Evolutionary conservation across 768 basidiomycete genomes (phyloP), one percentile per base, ranked within the genome.

Genomic region (Porpolomopsis calyptriformis): DNA sequence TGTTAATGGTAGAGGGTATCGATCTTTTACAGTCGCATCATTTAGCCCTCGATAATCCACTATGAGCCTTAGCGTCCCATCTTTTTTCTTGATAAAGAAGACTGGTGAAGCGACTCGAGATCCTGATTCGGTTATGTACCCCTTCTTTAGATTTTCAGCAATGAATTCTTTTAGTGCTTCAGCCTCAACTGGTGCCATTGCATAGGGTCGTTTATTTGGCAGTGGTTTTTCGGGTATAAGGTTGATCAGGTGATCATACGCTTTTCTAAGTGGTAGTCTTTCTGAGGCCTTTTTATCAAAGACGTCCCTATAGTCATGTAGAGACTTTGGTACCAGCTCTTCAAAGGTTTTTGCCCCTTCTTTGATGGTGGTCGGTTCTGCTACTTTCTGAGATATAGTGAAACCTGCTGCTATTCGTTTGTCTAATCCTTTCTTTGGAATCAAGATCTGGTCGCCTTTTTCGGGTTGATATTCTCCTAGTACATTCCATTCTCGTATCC

Each of bases 1-100:
- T 14, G 29, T 7, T 14, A 31, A 7, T 31, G 59, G 58, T 50
- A 64, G 46, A 24, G 61, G 61, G 52, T 60, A 62, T 10, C 49
- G 45, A 43, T 63, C 57, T 39, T 54, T 60, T 23, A 50, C 49
- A 7, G 55, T 60, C 29, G 41, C 34, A 8, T 43, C 26, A 37
- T 72, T 73, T 4, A 67, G 54, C 14, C 60, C 59, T 2, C 55
- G 49, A 40, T 57, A 66, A 35, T 68, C 60, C 0, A 65, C 56
- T 16, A 61, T 63, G 9, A 65, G 55, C 19, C 55, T 54, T 1
- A 66, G 40, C 10, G 59, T 57, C 10, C 67, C 63, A 48, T 59
- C 60, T 48, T 68, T 67, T 39, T 59, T 57, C 16, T 55, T 53
- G 12, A 58, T 53, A 46, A 67, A 67, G 0, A 68, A 52, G n/a